Evolutionary conservation across 2,329 filamentous ascomycete genomes (phyloP).

Genomic region (Paraphoma chrysanthemicola): DNA sequence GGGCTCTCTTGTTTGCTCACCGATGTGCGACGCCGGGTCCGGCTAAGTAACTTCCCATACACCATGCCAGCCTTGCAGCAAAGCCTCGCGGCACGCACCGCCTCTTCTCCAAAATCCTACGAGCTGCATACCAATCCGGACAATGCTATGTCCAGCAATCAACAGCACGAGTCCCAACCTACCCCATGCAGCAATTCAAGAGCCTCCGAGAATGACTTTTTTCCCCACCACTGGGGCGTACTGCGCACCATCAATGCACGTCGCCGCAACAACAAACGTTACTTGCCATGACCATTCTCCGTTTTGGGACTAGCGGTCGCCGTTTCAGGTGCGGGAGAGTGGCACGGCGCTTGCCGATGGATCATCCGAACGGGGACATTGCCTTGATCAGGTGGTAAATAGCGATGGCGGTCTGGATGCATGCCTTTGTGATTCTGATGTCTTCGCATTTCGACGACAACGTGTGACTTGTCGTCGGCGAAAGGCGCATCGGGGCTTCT

Average conservation of each 20-base stretch:
- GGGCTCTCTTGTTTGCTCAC: too few relatives aligned
- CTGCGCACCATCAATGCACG: neutral
- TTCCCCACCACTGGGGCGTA: neutral
- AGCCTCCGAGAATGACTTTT: neutral
- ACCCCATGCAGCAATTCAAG: slow-evolving; percentile 15
- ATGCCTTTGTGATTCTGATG: neutral
- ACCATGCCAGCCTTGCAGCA: neutral
- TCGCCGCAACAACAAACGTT: neutral
- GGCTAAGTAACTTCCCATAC: neutral
- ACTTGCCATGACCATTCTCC: slow-evolving; percentile 5
- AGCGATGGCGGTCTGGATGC: neutral
- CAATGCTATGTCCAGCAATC: slow-evolving; percentile 31
- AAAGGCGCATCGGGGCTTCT: neutral
- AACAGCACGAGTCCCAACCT: slow-evolving; percentile 14
- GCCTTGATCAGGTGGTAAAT: neutral
- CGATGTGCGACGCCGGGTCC: too few relatives aligned
- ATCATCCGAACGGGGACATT: neutral
- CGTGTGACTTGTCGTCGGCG: neutral
- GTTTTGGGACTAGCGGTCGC: neutral
- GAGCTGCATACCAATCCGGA: slow-evolving; percentile 17
- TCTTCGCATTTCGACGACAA: neutral
- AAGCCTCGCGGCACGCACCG: neutral
- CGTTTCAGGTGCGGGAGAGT: neutral
- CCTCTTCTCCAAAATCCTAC: slow-evolving; percentile 4
- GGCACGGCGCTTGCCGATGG: neutral